Percentiles rank a stretch among this genome's conserved stretches.
Evolutionary conservation across 805 yeast species (phyloP).

Genomic region (Huiozyma sinensis): DNA sequence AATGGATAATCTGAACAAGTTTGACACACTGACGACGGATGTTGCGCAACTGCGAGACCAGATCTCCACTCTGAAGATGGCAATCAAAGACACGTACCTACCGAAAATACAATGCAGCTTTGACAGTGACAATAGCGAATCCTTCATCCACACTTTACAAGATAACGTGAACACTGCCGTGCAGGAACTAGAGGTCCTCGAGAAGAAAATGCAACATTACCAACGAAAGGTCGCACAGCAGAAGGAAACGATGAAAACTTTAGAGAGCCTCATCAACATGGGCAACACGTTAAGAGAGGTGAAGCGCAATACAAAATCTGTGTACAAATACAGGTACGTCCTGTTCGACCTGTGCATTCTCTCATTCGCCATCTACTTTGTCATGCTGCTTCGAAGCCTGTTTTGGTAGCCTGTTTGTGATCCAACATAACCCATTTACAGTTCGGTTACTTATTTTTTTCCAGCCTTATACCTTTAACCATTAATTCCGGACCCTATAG

Average conservation of each 20-base stretch:
- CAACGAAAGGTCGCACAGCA: constrained; percentile 13
- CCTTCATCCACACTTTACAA: constrained; percentile 16
- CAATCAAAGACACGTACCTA: too few species aligned
- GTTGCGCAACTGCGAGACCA: too few species aligned
- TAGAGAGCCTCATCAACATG: constrained; percentile 15
- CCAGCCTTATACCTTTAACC: too few species aligned
- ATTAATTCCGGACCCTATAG: too few species aligned
- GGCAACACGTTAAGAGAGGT: constrained; percentile 1
- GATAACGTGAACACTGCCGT: constrained; percentile 8
- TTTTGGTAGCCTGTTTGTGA: too few species aligned
- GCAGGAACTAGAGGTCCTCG: constrained; percentile 19
- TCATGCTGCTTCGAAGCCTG: background rate
- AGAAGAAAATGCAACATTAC: constrained; percentile 16
- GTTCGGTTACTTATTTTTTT: too few species aligned
- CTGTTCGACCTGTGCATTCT: constrained; percentile 4
- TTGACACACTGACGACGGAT: constrained; percentile 11
- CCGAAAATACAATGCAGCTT: constrained; percentile 10
- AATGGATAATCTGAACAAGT: constrained; percentile 18
- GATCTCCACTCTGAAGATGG: too few species aligned
- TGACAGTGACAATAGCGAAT: constrained; percentile 13
- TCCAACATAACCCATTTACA: too few species aligned
- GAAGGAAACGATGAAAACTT: constrained; percentile 17
- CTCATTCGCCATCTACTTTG: background rate
- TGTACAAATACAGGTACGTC: constrained; percentile 7
- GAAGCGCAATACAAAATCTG: constrained; percentile 1